Evolutionary conservation across 345 rosid genomes (phyloP).

Genomic region (Lepidium sativum): DNA sequence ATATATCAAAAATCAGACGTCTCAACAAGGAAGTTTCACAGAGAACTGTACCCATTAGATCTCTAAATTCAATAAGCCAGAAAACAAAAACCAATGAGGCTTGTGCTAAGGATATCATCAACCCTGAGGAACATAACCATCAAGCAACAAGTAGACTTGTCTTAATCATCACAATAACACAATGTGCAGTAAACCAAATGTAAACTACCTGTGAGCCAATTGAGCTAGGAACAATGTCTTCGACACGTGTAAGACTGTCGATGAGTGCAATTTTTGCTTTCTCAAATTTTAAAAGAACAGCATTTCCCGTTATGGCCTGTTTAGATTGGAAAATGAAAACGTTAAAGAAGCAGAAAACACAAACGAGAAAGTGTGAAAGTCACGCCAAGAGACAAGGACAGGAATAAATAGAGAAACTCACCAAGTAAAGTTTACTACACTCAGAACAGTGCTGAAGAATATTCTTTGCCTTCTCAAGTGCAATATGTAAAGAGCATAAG

Average conservation of each 20-base stretch:
- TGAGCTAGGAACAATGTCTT: slow-evolving; percentile 86
- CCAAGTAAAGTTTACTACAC: background rate
- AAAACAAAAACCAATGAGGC: too few species aligned
- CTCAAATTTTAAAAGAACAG: slow-evolving; percentile 80
- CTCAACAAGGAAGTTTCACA: too few species aligned
- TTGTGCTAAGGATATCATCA: too few species aligned
- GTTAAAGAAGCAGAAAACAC: too few species aligned
- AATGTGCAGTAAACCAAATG: background rate
- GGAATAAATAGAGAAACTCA: background rate
- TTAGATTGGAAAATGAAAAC: background rate
- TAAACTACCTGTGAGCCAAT: slow-evolving; percentile 51
- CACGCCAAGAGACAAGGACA: background rate
- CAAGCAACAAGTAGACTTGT: too few species aligned
- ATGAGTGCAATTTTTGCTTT: slow-evolving; percentile 65
- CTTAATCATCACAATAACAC: background rate
- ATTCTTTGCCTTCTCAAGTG: too few species aligned
- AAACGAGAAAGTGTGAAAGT: slow-evolving; percentile 8
- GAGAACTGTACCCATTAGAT: too few species aligned
- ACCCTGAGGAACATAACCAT: too few species aligned
- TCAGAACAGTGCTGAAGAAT: slow-evolving; percentile 12
- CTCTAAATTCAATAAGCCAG: too few species aligned
- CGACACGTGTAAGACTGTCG: slow-evolving; percentile 82
- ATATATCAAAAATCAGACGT: too few species aligned
- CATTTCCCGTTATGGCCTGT: slow-evolving; percentile 94
- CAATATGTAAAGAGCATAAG: slow-evolving; percentile 72